Evolutionary conservation across 768 basidiomycete genomes (phyloP).

Genomic region (Mycena rosella): DNA sequence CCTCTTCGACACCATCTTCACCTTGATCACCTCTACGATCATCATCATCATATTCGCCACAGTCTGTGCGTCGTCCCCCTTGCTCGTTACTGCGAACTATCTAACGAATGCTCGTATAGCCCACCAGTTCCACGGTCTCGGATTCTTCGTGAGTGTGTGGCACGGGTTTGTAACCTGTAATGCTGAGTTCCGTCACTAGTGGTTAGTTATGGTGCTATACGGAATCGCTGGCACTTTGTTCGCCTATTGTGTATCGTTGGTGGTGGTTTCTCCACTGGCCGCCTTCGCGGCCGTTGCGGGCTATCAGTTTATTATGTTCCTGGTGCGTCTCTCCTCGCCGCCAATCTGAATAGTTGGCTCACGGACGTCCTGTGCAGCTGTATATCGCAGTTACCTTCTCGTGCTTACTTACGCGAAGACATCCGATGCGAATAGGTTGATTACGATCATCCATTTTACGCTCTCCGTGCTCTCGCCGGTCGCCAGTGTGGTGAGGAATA

Average conservation of each 20-base stretch:
- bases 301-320: conserved; percentile 78
- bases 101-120: too few relatives aligned
- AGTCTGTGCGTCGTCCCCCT: too few relatives aligned
- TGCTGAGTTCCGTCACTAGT: conserved; percentile 54
- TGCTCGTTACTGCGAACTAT: too few relatives aligned
- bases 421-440: conserved; percentile 63
- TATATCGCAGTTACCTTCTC: conserved; percentile 79
- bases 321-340: conserved; percentile 61
- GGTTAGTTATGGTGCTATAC: conserved; percentile 78
- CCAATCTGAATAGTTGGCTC: background rate
- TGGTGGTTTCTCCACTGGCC: conserved; percentile 74
- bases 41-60: conserved; percentile 72
- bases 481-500: conserved; percentile 67
- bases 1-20: conserved; percentile 75
- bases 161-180: background rate
- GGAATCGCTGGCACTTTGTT: conserved; percentile 78
- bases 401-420: conserved; percentile 80
- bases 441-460: conserved; percentile 78
- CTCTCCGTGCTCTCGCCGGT: conserved; percentile 78
- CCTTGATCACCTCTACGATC: conserved; percentile 70
- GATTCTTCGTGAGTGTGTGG: conserved; percentile 64
- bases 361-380: conserved; percentile 52
- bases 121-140: conserved; percentile 77
- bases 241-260: conserved; percentile 73
- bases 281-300: conserved; percentile 81